Evolutionary conservation across 2,329 filamentous ascomycete genomes (phyloP).

Genomic region (Fusarium equiseti): DNA sequence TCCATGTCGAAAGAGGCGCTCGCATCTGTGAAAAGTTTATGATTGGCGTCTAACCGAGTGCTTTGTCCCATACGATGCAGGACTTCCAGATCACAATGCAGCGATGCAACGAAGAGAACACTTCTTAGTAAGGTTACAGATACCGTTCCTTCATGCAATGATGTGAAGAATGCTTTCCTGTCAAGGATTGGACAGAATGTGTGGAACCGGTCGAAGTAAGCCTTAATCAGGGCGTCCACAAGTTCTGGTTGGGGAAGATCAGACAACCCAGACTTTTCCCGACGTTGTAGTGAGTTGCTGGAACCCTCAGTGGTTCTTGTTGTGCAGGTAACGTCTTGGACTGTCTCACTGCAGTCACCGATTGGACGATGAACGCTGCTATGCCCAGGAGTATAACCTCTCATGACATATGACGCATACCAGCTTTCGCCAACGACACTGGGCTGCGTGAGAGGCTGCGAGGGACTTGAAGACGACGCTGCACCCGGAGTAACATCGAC

Average conservation of each 20-base stretch:
- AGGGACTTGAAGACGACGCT: background rate
- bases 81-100: slow-evolving; percentile 5
- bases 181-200: background rate
- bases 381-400: slow-evolving; percentile 10
- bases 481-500: rapidly evolving
- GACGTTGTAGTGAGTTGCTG: rapidly evolving
- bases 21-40: background rate
- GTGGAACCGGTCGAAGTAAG: slow-evolving; percentile 15
- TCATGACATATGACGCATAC: slow-evolving; percentile 8
- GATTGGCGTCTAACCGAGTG: slow-evolving; percentile 6
- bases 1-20: background rate
- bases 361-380: slow-evolving; percentile 7
- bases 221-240: background rate
- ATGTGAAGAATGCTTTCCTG: background rate
- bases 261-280: background rate
- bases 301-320: rapidly evolving
- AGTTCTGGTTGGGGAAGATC: background rate
- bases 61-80: slow-evolving; percentile 17
- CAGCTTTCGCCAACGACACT: slow-evolving; percentile 5
- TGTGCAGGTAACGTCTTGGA: background rate
- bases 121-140: slow-evolving; percentile 6
- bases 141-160: background rate
- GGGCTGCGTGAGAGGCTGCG: background rate
- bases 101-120: slow-evolving; percentile 7
- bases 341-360: background rate